These are phyloP conservation scores for Nicotiana rustica DNA, from an alignment of 305 asterid genomes.

Conservation along the genomic window DNA sequence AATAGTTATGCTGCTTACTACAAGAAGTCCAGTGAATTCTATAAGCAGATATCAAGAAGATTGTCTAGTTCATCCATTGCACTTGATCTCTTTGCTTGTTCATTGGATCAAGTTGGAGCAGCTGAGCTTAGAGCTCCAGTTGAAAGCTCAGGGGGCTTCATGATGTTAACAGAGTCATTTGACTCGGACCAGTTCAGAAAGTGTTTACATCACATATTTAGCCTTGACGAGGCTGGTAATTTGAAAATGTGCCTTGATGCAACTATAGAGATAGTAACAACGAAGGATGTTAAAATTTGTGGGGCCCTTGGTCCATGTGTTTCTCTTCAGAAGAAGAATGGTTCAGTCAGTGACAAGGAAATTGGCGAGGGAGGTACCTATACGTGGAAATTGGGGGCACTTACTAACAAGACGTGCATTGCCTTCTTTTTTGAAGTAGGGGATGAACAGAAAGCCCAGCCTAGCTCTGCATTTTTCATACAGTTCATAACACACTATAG, in stretches of 20 bases:
- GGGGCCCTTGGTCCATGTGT: constrained; percentile 93
- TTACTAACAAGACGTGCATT: constrained; percentile 76
- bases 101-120: constrained; percentile 96
- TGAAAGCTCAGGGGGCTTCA: constrained; percentile 82
- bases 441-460: constrained; percentile 64
- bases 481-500: constrained; percentile 82
- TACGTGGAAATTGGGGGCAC: constrained; percentile 75
- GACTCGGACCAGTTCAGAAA: constrained; percentile 79
- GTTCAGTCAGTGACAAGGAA: constrained; percentile 65
- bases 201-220: constrained; percentile 69
- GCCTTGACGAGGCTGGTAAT: constrained; percentile 63
- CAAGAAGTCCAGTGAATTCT: constrained; percentile 65
- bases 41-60: constrained; percentile 68
- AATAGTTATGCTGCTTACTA: constrained; percentile 62
- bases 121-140: constrained; percentile 78
- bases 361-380: constrained; percentile 84
- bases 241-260: constrained; percentile 80
- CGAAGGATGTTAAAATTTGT: constrained; percentile 74
- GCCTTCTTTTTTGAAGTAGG: constrained; percentile 86
- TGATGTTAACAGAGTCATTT: constrained; percentile 85
- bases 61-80: constrained; percentile 70
- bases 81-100: constrained; percentile 93
- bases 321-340: constrained; percentile 65
- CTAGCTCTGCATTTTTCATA: constrained; percentile 76
- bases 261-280: constrained; percentile 79